Evolutionary conservation across 2,329 filamentous ascomycete species (phyloP), one percentile per base, ranked within the genome.

Genomic region (Cladosporium velox): DNA sequence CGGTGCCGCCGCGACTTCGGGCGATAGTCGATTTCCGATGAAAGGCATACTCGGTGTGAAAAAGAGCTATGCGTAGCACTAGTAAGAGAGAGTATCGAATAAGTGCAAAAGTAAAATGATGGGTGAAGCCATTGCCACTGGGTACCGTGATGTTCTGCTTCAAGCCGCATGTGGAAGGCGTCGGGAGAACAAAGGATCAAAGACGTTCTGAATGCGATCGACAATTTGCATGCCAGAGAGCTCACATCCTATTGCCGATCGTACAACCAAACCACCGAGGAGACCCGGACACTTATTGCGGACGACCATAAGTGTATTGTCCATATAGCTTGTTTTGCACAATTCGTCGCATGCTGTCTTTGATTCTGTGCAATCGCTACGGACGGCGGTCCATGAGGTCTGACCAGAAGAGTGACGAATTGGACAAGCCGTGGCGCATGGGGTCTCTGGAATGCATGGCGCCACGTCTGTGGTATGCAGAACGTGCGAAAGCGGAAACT

Each of bases 401-500:
- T 21, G n/a, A 15, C 2, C 10, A 47, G 10, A 47, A 47, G 41
- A 47, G n/a, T 21, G 41, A 4, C 38, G 38, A 44, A 47, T 4
- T 21, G 12, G 3, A 47, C n/a, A 44, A 44, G 18, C 41, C 41
- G 41, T 44, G 41, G 34, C 35, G 26, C 30, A 32, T 59, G n/a
- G 12, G 34, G 14, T 44, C 51, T 18, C 18, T 64, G 61, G 61
- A 64, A 64, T 64, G 61, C 51, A 64, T 57, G 61, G 61, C 61
- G 51, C 18, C 49, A 15, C 30, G 32, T 32, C 30, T n/a, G 6
- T 18, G 60, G 60, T 30, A 63, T 54, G 49, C 58, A 41, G 18
- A n/a, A 30, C 24, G 60, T 32, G 32, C 61, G 61, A 57, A 64
- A 57, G 26, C 61, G 61, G 61, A 57, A 64, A 24, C n/a, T 4